phyloP scores from a whole-genome alignment of 1,284 basidiomycete genomes.

The Boletus sp. region DNA sequence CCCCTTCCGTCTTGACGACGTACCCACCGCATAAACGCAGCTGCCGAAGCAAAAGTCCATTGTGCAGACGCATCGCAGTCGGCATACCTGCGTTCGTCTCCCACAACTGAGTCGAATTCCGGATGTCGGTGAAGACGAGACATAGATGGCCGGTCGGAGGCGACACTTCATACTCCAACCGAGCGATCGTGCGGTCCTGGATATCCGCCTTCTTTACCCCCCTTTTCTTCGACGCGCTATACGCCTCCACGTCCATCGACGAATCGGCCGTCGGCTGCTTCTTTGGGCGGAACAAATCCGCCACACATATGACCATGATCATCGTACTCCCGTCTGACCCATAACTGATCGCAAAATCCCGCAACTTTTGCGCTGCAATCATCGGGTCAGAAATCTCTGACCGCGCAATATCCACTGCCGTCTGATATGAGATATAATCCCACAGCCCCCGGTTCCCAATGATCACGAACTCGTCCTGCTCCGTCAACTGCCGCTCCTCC shows the following conservation, averaged over 20 bases:
- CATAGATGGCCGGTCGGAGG: slow-evolving; percentile 89
- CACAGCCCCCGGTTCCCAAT: slow-evolving; percentile 91
- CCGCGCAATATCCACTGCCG: slow-evolving; percentile 94
- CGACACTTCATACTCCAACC: slow-evolving; percentile 78
- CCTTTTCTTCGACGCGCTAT: slow-evolving; percentile 37
- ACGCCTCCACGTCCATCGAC: slow-evolving; percentile 41
- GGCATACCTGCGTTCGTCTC: slow-evolving; percentile 97
- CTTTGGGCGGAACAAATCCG: slow-evolving; percentile 68
- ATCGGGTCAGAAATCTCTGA: slow-evolving; percentile 85
- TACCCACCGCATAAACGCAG: slow-evolving; percentile 93
- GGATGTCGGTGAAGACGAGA: slow-evolving; percentile 97
- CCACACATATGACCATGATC: slow-evolving; percentile 95
- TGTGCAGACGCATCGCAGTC: slow-evolving; percentile 91
- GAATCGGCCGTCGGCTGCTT: slow-evolving; percentile 43
- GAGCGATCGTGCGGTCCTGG: slow-evolving; percentile 49
- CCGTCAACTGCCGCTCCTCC: slow-evolving; percentile 64
- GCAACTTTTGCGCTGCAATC: slow-evolving; percentile 95
- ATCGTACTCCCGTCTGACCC: slow-evolving; percentile 92
- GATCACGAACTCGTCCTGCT: slow-evolving; percentile 95
- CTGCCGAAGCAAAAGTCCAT: slow-evolving; percentile 81
- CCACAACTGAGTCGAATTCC: slow-evolving; percentile 97
- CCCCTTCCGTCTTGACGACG: slow-evolving; percentile 99
- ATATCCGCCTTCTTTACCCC: slow-evolving; percentile 44
- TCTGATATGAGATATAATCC: slow-evolving; percentile 94
- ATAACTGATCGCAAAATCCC: slow-evolving; percentile 96